Evolutionary conservation across 495 filamentous ascomycete species (phyloP), one percentile per base, ranked within the genome.

Genomic region (Penicillium herquei): DNA sequence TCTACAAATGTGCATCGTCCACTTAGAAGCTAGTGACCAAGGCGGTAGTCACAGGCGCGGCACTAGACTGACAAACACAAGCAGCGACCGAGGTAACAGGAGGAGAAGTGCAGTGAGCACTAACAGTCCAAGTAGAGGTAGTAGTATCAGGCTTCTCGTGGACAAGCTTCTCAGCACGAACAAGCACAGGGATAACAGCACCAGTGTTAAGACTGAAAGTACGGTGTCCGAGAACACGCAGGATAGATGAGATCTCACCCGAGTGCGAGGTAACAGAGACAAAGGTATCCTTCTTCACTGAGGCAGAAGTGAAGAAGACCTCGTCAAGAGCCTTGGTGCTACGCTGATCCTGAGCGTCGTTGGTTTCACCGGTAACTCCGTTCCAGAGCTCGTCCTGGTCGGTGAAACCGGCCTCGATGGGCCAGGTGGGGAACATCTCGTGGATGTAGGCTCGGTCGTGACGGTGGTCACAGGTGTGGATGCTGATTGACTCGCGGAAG

Each of bases 401-500:
- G 0, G 73, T 63, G 59, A 96, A 87, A 1, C 81, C 80, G 0
- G 68, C 45, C 57, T 91, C 90, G 47, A 92, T 81, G 2, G 26
- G 62, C 69, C 80, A 91, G 7, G 35, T 43, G 0, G 88, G 87
- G 60, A 84, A 90, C 14, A 70, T 68, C 11, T 63, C 42, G 6
- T 70, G 62, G 58, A 96, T 91, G 52, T 77, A 81, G 3, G 73
- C 71, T 48, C 79, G 80, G 26, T 57, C 77, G 49, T 78, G 77
- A 1, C 91, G 80, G 12, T 85, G 81, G 66, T 96, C 90, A 67
- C 90, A 96, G 7, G 90, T 93, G 65, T 94, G 90, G 43, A 85
- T 76, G 42, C 83, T 83, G 52, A 92, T 82, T 1, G 78, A 75
- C 61, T 96, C 91, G 42, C 91, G 81, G 54, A 93, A 71, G 17